Percentiles rank a stretch among this genome's conserved stretches.
phyloP scores from a whole-genome alignment of 2,329 filamentous ascomycete genomes.

The Penicillium sp. region DNA sequence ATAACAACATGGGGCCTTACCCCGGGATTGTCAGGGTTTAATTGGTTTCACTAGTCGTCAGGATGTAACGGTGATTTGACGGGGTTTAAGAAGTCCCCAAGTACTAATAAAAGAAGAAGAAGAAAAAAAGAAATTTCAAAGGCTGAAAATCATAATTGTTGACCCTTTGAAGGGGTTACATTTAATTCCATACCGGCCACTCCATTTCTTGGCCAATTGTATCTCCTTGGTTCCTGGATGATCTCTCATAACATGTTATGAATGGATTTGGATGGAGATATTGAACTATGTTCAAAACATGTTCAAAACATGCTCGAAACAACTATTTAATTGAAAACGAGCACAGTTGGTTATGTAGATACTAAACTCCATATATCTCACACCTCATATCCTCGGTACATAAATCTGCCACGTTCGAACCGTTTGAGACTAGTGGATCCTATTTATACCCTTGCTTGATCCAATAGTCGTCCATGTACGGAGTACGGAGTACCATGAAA shows the following conservation, averaged over 20 bases:
- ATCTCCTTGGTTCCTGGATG: constrained; percentile 2
- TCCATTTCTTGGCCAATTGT: constrained; percentile 10
- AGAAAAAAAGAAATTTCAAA: neutral
- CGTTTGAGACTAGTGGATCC: constrained; percentile 1
- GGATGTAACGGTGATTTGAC: neutral
- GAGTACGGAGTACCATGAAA: neutral
- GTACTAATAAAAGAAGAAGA: neutral
- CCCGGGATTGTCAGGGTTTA: constrained; percentile 12
- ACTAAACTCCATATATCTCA: neutral
- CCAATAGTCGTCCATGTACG: neutral
- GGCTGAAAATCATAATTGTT: neutral
- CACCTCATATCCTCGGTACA: neutral
- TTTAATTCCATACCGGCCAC: constrained; percentile 13
- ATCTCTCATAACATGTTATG: neutral
- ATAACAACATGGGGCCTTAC: constrained; percentile 29
- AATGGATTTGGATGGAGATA: neutral
- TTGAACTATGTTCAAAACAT: neutral
- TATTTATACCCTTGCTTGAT: constrained; percentile 6
- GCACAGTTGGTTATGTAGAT: neutral
- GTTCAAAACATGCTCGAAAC: no score
- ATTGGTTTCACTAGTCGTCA: neutral
- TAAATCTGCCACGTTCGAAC: neutral
- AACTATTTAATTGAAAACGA: neutral
- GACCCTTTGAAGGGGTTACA: constrained; percentile 7
- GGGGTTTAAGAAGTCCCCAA: neutral